Evolutionary conservation across 257 asterid genomes (phyloP).

Genomic region (Mentha longifolia): DNA sequence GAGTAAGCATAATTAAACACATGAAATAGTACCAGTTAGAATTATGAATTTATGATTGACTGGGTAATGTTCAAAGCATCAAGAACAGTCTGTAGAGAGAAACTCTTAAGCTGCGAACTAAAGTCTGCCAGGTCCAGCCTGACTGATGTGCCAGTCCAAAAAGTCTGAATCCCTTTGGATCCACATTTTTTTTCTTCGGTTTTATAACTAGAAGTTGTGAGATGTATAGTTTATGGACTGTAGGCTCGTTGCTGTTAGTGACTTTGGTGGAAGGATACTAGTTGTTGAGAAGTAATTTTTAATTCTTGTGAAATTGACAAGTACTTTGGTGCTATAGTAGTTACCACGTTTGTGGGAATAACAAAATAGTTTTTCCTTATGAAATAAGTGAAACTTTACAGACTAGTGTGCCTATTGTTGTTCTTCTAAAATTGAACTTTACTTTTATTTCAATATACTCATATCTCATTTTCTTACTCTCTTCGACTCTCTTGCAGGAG

Average conservation of each 20-base stretch:
- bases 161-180: not conserved
- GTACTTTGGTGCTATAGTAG: constrained; percentile 2
- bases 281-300: not conserved
- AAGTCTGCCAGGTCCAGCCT: no score
- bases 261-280: not conserved
- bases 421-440: not conserved
- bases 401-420: not conserved
- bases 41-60: no score
- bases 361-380: not conserved
- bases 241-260: not conserved
- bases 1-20: no score
- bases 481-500: constrained; percentile 62
- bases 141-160: no score
- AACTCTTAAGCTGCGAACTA: no score
- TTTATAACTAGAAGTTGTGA: not conserved
- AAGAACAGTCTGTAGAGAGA: no score
- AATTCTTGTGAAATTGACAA: constrained; percentile 2
- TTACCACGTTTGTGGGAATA: not conserved
- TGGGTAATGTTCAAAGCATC: no score
- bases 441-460: constrained; percentile 5
- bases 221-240: constrained; percentile 1
- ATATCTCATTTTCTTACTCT: constrained; percentile 7
- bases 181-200: not conserved
- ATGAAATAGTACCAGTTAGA: no score
- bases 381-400: not conserved